phyloP scores from a whole-genome alignment of 306 rosid genomes.

The Ochetophila trinervis region DNA sequence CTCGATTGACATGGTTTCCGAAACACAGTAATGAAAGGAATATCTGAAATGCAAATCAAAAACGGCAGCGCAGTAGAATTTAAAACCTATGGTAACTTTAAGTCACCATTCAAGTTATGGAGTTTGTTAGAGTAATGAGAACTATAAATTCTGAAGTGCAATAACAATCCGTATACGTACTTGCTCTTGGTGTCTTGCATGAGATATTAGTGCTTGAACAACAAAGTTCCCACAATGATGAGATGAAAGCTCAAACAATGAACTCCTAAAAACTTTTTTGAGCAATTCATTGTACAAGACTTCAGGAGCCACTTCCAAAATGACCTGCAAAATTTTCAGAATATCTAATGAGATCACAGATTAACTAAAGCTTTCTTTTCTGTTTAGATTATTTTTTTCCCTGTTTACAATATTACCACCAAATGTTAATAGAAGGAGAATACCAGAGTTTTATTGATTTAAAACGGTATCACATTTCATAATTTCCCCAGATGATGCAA shows the following conservation, averaged over 20 bases:
- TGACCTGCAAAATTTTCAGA: slow-evolving; percentile 54
- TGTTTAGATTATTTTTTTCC: background rate
- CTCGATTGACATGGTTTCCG: too few relatives aligned
- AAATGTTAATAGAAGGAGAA: background rate
- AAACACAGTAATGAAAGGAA: too few relatives aligned
- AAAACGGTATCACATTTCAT: background rate
- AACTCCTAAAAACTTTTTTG: slow-evolving; percentile 59
- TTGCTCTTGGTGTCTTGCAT: slow-evolving; percentile 46
- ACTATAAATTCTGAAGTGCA: background rate
- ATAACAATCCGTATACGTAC: slow-evolving; percentile 34
- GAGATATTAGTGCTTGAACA: slow-evolving; percentile 84
- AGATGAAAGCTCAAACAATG: slow-evolving; percentile 73
- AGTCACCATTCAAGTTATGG: background rate
- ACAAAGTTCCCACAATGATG: slow-evolving; percentile 86
- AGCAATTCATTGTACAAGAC: slow-evolving; percentile 62
- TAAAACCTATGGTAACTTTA: background rate
- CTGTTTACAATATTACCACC: background rate
- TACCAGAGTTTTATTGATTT: background rate
- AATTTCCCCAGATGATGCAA: background rate
- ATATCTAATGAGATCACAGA: background rate
- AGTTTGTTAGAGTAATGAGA: background rate
- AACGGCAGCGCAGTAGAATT: background rate
- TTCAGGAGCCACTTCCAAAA: slow-evolving; percentile 92
- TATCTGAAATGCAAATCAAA: background rate
- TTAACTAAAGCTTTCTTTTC: too few relatives aligned